Conservation (phyloP, 306 rosid species). For the Astragalus membranaceus region DNA sequence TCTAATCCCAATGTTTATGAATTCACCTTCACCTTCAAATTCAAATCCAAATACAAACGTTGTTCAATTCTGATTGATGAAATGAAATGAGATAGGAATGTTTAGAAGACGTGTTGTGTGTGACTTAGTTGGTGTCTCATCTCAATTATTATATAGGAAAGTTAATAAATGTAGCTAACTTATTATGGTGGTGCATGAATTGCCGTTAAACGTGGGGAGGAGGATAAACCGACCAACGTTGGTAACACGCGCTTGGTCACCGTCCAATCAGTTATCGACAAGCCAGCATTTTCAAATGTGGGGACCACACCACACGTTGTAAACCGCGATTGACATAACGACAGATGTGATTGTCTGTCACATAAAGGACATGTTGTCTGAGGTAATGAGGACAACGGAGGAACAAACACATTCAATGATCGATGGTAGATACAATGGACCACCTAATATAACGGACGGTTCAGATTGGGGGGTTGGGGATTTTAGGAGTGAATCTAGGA, state of each 20-base stretch:
- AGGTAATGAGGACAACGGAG: slow-evolving; percentile 33
- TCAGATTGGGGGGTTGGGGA: slow-evolving; percentile 16
- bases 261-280: slow-evolving; percentile 31
- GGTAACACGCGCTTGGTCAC: slow-evolving; percentile 32
- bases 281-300: background rate
- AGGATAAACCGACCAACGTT: background rate
- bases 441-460: slow-evolving; percentile 23
- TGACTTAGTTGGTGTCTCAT: background rate
- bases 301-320: slow-evolving; percentile 1
- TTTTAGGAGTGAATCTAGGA: slow-evolving; percentile 5
- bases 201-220: slow-evolving; percentile 9
- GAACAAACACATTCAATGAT: slow-evolving; percentile 33
- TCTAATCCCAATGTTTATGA: background rate
- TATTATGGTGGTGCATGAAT: slow-evolving; percentile 35
- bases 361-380: slow-evolving; percentile 36
- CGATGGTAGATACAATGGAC: slow-evolving; percentile 33
- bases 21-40: no score
- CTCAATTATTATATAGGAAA: slow-evolving; percentile 36
- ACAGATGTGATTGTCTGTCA: slow-evolving; percentile 27
- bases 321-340: background rate
- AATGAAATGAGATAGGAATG: background rate
- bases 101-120: background rate
- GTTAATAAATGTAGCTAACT: slow-evolving; percentile 3
- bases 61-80: background rate
- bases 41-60: background rate